Base-by-base conservation (phyloP, 108 stramenopile species). In the Parietichytrium sp. region DNA sequence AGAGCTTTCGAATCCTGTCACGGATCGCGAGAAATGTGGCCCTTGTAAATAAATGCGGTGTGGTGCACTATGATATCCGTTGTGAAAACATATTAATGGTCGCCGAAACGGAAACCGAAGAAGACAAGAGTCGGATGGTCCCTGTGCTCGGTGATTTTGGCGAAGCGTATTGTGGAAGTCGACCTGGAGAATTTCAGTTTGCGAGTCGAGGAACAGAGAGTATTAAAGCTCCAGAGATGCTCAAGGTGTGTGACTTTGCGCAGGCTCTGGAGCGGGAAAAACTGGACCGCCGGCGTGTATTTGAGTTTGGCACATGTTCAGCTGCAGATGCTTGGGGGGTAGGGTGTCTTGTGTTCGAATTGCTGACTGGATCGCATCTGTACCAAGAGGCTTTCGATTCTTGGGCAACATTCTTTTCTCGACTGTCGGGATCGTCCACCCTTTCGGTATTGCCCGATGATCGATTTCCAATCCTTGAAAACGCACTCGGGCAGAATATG, bases 121-220 rank as follows among this genome's bases (percentile, higher is more conserved):
- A 6, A 0, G 61, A 42, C 20, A 10, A 50, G 16, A 18, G 49
- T 18, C 16, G n/a, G 16, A 50, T 72, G 29, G 42, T 23, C 33
- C 38, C 61, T n/a, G 61, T 72, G 7, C 33, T 72, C 16, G 61
- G 38, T 33, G 61, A 72, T 38, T 72, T 72, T 72, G 61, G 61
- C 42, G 61, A 72, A 27, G 33, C 61, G 1, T 27, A 33, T 20
- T 72, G 61, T 20, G 42, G 38, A 2, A 6, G n/a, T 7, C 42
- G 23, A 20, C 13, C 29, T 23, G 61, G 45, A n/a, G 42, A 72
- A 45, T 25, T 72, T 6, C 61, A 72, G 20, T 72, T 23, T 27
- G 61, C 36, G 61, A 33, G 38, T 8, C 61, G 61, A 18, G 61
- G 61, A 0, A 72, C 61, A 15, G 61, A 72, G 61, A 45, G 61